Evolutionary conservation across 2,329 filamentous ascomycete genomes (phyloP).

Genomic region (Fusarium falciforme): DNA sequence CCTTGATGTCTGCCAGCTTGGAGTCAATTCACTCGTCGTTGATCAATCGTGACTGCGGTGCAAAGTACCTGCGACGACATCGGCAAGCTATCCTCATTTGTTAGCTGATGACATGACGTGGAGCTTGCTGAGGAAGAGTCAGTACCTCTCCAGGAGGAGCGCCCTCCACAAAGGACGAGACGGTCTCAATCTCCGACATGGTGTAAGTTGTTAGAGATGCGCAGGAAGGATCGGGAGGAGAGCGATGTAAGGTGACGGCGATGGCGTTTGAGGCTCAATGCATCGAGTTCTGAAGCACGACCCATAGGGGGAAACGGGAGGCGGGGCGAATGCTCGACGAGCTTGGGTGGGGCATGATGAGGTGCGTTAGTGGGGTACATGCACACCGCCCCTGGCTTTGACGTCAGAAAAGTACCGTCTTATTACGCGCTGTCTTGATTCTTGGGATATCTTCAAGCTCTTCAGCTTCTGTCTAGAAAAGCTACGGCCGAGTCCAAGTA

Average conservation of each 20-base stretch:
- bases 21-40: conserved; percentile 32
- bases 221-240: conserved; percentile 9
- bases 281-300: conserved; percentile 31
- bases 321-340: conserved; percentile 40
- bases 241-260: conserved; percentile 12
- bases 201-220: conserved; percentile 12
- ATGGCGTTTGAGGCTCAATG: conserved; percentile 34
- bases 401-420: background rate
- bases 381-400: background rate
- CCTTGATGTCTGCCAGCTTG: conserved; percentile 80
- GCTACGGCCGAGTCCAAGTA: background rate
- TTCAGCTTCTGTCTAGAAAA: conserved; percentile 1
- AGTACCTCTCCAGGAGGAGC: conserved; percentile 95
- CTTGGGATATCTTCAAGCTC: background rate
- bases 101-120: conserved; percentile 47
- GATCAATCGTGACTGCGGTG: background rate
- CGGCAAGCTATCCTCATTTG: conserved; percentile 72
- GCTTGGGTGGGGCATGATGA: conserved; percentile 38
- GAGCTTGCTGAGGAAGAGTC: conserved; percentile 33
- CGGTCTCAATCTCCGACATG: conserved; percentile 56
- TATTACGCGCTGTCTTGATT: conserved; percentile 5
- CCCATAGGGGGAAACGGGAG: conserved; percentile 35
- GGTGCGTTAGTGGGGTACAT: conserved; percentile 25
- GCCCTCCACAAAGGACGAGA: conserved; percentile 91
- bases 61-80: conserved; percentile 85